A percentile compares a stretch with the other conserved stretches of the same genome.
Evolutionary conservation across 371 early-diverging fungal genomes (phyloP).

Genomic region (Lichtheimia ramosa): DNA sequence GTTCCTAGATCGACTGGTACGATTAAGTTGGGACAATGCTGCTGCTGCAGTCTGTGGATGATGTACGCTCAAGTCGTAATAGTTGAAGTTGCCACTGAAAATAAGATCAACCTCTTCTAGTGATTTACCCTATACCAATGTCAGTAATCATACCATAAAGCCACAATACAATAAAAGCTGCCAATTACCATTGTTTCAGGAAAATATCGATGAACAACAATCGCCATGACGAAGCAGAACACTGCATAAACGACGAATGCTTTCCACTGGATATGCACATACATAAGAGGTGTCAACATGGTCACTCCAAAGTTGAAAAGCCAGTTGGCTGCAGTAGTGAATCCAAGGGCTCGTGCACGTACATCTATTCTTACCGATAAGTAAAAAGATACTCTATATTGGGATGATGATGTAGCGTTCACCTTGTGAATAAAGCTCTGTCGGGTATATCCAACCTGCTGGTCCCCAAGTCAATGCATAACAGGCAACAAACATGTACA

Average conservation of each 20-base stretch:
- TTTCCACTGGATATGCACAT: slow-evolving; percentile 61
- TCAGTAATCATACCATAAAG: background rate
- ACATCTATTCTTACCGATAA: slow-evolving; percentile 37
- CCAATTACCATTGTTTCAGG: slow-evolving; percentile 80
- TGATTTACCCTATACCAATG: slow-evolving; percentile 42
- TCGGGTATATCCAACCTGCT: slow-evolving; percentile 90
- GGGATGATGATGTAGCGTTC: background rate
- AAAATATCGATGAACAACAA: slow-evolving; percentile 65
- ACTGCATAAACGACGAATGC: slow-evolving; percentile 68
- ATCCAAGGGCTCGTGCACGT: slow-evolving; percentile 81
- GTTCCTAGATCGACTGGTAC: background rate
- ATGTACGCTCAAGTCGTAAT: slow-evolving; percentile 43
- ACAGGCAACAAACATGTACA: slow-evolving; percentile 70
- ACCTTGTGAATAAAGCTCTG: slow-evolving; percentile 83
- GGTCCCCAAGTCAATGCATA: slow-evolving; percentile 93
- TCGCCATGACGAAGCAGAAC: slow-evolving; percentile 57
- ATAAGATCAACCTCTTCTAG: slow-evolving; percentile 51
- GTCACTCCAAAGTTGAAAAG: slow-evolving; percentile 72
- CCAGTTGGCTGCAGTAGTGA: slow-evolving; percentile 93
- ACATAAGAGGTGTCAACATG: slow-evolving; percentile 63
- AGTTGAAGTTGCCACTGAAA: slow-evolving; percentile 41
- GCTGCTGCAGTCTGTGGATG: slow-evolving; percentile 52
- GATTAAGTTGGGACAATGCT: slow-evolving; percentile 38
- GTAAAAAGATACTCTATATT: too few relatives aligned
- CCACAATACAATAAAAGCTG: background rate